Percentiles rank a stretch among this genome's conserved stretches.
Evolutionary conservation across 106 monocot genomes (phyloP).

Genomic region (Dendrobium nobile): DNA sequence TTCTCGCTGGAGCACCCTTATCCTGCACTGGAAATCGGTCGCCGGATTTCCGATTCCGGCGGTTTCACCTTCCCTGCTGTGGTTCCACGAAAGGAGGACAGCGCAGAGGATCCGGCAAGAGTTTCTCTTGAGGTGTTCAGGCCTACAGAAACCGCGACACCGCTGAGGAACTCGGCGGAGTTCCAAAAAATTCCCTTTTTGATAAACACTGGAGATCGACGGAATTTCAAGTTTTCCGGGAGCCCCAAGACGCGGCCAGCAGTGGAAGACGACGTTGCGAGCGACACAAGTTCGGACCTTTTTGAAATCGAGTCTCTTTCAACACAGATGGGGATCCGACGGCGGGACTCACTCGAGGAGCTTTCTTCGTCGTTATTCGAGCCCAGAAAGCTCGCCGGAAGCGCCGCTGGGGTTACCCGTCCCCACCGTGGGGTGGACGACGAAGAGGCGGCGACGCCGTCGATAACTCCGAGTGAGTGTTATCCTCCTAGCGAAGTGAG

Average conservation of each 20-base stretch:
- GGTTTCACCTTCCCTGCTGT: constrained; percentile 39
- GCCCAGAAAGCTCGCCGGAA: neutral
- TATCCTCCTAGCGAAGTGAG: constrained; percentile 82
- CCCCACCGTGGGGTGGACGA: constrained; percentile 4
- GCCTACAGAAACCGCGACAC: constrained; percentile 11
- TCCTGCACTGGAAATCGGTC: constrained; percentile 10
- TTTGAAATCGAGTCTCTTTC: constrained; percentile 74
- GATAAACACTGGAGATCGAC: neutral
- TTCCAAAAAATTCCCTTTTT: neutral
- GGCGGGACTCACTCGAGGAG: constrained; percentile 45
- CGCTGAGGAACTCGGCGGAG: neutral
- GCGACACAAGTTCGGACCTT: constrained; percentile 77
- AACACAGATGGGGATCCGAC: constrained; percentile 17
- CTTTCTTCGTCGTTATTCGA: constrained; percentile 2
- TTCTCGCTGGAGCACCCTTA: constrained; percentile 19
- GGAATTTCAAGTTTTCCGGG: constrained; percentile 6
- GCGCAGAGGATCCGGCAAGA: constrained; percentile 17
- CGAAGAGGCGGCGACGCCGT: constrained; percentile 4
- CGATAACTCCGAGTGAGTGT: constrained; percentile 35
- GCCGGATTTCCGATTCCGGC: constrained; percentile 13
- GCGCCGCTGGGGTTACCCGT: neutral
- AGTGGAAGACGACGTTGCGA: constrained; percentile 41
- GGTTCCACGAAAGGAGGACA: neutral
- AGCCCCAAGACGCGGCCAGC: constrained; percentile 4
- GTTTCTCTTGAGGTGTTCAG: constrained; percentile 48